phyloP scores from a whole-genome alignment of 2,329 filamentous ascomycete genomes.

The Trichoderma semiorbis region DNA sequence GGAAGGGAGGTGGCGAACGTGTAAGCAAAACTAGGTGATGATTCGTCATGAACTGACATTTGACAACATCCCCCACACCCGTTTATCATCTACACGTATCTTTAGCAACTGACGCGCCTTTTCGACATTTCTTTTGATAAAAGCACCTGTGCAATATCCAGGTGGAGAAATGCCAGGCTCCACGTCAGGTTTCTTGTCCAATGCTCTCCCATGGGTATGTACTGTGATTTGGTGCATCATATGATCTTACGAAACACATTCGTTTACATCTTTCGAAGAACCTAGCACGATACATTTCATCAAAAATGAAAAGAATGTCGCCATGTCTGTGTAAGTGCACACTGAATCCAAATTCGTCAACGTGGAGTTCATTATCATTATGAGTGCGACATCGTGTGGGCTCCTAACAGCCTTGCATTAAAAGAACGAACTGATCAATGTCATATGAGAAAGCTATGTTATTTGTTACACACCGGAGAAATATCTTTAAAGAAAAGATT shows the following conservation, averaged over 20 bases:
- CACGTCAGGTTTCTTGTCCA: background rate
- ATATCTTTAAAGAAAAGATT: background rate
- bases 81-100: background rate
- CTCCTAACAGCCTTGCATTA: background rate
- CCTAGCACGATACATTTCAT: background rate
- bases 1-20: background rate
- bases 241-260: background rate
- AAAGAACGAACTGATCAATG: background rate
- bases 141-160: background rate
- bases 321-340: background rate
- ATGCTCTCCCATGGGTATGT: background rate
- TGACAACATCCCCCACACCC: background rate
- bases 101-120: too few species aligned
- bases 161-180: background rate
- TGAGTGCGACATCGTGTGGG: background rate
- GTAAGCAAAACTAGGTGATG: background rate
- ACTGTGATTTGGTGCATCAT: background rate
- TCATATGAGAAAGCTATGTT: background rate
- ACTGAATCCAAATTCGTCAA: background rate
- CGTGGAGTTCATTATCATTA: background rate
- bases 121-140: too few species aligned
- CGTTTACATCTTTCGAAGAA: background rate
- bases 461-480: background rate
- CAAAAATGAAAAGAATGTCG: background rate
- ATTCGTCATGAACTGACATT: background rate